A percentile compares a stretch with the other conserved stretches of the same genome.
These are phyloP conservation scores for Juglanconis oblonga DNA, from an alignment of 2,329 filamentous ascomycete genomes.

Conservation along the genomic window DNA sequence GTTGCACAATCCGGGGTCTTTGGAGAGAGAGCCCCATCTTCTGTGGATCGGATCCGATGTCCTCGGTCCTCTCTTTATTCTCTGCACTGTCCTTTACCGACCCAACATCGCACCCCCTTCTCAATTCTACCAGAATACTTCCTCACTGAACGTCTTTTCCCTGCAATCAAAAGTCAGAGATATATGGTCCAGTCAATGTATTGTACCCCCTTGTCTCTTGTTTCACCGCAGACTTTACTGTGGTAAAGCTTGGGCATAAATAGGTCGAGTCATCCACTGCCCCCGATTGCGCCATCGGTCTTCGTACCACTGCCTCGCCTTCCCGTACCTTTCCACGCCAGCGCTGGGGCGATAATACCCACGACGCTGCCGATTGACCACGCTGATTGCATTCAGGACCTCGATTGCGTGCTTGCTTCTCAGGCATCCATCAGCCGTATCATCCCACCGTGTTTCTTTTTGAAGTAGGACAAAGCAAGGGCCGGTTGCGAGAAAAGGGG, in stretches of 20 bases:
- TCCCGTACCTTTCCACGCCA: background rate
- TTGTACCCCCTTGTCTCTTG: background rate
- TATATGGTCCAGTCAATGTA: background rate
- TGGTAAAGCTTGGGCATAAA: background rate
- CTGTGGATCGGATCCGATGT: too few relatives aligned
- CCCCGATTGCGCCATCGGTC: conserved; percentile 12
- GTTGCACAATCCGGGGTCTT: too few relatives aligned
- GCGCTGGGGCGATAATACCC: conserved; percentile 5
- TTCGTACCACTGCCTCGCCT: background rate
- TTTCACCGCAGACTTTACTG: conserved; percentile 2
- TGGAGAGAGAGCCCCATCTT: too few relatives aligned
- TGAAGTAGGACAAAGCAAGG: conserved; percentile 12
- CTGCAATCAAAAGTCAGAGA: background rate
- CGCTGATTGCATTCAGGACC: conserved; percentile 15
- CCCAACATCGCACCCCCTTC: too few relatives aligned
- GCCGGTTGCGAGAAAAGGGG: background rate
- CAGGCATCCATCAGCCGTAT: conserved; percentile 8
- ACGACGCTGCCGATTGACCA: conserved; percentile 2
- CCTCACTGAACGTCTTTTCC: background rate
- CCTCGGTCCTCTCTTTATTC: too few relatives aligned
- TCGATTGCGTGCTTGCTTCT: conserved; percentile 16
- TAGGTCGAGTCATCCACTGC: conserved; percentile 6
- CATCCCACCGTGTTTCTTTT: conserved; percentile 5
- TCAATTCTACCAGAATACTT: too few relatives aligned
- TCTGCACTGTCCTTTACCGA: too few relatives aligned